Evolutionary conservation across 179 eudicot genomes (phyloP).

Genomic region (Gypsophila paniculata): DNA sequence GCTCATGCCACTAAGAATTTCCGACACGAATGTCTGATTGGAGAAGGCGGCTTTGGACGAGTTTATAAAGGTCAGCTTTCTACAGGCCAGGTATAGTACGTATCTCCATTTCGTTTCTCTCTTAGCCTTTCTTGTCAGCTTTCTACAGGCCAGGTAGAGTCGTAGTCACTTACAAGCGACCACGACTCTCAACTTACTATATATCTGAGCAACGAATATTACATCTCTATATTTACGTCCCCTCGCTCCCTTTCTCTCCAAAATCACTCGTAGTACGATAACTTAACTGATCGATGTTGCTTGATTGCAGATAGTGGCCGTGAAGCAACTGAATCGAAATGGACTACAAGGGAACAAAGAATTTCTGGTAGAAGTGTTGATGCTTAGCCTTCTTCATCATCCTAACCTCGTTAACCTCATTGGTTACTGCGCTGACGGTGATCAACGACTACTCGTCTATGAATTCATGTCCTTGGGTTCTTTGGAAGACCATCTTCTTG

Average conservation of each 20-base stretch:
- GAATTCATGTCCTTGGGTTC: conserved; percentile 79
- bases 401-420: conserved; percentile 70
- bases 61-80: too few species aligned
- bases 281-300: not conserved
- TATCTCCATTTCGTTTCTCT: too few species aligned
- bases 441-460: conserved; percentile 81
- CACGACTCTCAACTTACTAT: too few species aligned
- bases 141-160: too few species aligned
- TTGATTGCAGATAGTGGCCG: conserved; percentile 56
- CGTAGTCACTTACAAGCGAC: too few species aligned
- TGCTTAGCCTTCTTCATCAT: conserved; percentile 76
- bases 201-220: too few species aligned
- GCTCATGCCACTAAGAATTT: conserved; percentile 84
- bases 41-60: conserved; percentile 86
- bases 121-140: too few species aligned
- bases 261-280: too few species aligned
- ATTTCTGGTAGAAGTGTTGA: conserved; percentile 79
- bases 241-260: too few species aligned
- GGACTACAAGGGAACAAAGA: conserved; percentile 85
- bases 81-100: too few species aligned
- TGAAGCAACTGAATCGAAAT: conserved; percentile 82
- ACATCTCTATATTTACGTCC: too few species aligned
- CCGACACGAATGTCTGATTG: conserved; percentile 72
- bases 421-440: conserved; percentile 91
- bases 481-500: conserved; percentile 77